Conservation (phyloP, 345 rosid genomes). For the Arabis hirsuta region DNA sequence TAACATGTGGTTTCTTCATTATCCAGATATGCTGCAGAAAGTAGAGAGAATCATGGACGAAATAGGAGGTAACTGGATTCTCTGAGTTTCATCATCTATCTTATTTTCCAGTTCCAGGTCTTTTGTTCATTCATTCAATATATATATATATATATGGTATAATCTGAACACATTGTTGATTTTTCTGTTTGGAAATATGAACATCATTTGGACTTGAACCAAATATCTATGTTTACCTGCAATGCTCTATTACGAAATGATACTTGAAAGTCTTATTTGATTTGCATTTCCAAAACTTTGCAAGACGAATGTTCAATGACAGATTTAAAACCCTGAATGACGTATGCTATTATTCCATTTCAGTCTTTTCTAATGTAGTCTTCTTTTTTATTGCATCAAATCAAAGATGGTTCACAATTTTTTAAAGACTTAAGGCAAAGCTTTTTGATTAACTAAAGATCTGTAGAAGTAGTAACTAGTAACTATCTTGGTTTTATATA, state of each 20-base stretch:
- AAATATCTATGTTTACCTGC: no score
- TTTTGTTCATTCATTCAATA: constrained; percentile 14
- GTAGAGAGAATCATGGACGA: constrained; percentile 72
- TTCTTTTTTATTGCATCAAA: no score
- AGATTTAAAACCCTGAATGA: no score
- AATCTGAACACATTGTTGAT: constrained; percentile 14
- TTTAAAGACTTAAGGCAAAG: no score
- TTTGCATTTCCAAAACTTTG: background rate
- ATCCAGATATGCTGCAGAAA: constrained; percentile 71
- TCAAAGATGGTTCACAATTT: no score
- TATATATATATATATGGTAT: constrained; percentile 1
- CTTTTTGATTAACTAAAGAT: no score
- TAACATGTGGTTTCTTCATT: constrained; percentile 22
- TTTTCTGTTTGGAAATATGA: background rate
- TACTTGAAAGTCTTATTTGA: background rate
- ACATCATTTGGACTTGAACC: background rate
- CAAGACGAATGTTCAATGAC: no score
- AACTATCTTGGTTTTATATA: no score
- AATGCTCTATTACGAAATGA: background rate
- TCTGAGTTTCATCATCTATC: constrained; percentile 28
- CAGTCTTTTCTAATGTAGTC: no score
- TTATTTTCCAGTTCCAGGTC: background rate
- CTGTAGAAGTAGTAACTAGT: no score
- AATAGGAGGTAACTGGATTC: constrained; percentile 51
- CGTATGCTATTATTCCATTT: no score